Evolutionary conservation across 2,329 filamentous ascomycete genomes (phyloP).

Genomic region (Pseudogymnoascus verrucosus): DNA sequence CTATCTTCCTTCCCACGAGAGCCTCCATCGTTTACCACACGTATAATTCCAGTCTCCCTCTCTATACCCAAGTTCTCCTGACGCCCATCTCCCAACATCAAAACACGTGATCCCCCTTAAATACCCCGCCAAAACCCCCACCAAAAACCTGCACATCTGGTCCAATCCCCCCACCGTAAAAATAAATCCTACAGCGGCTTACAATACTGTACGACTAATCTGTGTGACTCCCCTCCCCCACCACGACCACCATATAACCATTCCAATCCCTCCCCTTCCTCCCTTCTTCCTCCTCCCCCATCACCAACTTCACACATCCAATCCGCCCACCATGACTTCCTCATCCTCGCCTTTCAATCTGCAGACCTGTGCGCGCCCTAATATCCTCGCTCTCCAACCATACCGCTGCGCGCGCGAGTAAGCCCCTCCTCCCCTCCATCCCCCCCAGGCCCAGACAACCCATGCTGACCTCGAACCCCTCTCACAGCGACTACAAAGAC

Average conservation of each 20-base stretch:
- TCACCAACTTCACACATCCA: background rate
- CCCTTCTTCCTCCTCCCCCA: background rate
- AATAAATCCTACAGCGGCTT: background rate
- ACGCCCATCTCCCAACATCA: no score
- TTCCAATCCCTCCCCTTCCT: background rate
- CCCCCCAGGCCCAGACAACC: conserved; percentile 7
- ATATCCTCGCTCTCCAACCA: conserved; percentile 68
- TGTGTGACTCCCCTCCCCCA: background rate
- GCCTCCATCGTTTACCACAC: no score
- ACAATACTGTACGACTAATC: background rate
- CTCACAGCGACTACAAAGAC: conserved; percentile 88
- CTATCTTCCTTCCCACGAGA: no score
- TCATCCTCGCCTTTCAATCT: conserved; percentile 58
- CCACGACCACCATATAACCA: background rate
- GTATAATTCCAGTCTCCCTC: no score
- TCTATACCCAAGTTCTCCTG: no score
- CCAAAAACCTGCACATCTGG: no score
- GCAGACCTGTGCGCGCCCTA: conserved; percentile 64
- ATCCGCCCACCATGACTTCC: background rate
- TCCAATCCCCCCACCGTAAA: background rate
- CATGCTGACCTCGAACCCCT: no score
- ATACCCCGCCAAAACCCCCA: no score
- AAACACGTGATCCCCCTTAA: no score
- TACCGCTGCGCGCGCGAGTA: conserved; percentile 79
- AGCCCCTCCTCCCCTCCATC: conserved; percentile 27